These are phyloP conservation scores for Phialocephala sp. DNA, from an alignment of 2,329 filamentous ascomycete genomes.

Conservation along the genomic window DNA sequence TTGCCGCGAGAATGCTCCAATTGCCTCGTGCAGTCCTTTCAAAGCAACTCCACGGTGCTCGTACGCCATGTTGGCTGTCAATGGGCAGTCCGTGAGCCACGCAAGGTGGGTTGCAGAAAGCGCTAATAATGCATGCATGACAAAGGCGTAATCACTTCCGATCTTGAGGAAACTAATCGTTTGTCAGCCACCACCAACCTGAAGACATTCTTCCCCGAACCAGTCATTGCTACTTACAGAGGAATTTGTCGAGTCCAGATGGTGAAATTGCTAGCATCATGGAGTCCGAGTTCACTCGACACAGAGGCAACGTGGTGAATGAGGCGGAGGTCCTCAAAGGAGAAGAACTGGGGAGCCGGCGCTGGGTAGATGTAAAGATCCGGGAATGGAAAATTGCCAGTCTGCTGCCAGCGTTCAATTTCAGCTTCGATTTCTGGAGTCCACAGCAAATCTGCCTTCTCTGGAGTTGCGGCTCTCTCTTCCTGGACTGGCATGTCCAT, in stretches of 20 bases:
- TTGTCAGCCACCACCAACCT: slow-evolving; percentile 40
- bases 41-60: slow-evolving; percentile 87
- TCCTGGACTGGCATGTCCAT: slow-evolving; percentile 81
- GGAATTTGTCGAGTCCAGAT: slow-evolving; percentile 94
- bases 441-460: slow-evolving; percentile 78
- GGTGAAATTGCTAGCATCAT: slow-evolving; percentile 82
- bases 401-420: slow-evolving; percentile 83
- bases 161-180: slow-evolving; percentile 75
- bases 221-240: slow-evolving; percentile 65
- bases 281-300: slow-evolving; percentile 79
- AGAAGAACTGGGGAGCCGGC: slow-evolving; percentile 74
- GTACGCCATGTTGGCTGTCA: slow-evolving; percentile 87
- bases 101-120: slow-evolving; percentile 95
- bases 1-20: slow-evolving; percentile 80
- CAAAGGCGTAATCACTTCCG: slow-evolving; percentile 81
- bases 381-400: slow-evolving; percentile 84
- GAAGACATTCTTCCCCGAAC: neutral
- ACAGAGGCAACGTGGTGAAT: slow-evolving; percentile 90
- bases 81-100: slow-evolving; percentile 83
- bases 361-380: slow-evolving; percentile 78
- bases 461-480: slow-evolving; percentile 63
- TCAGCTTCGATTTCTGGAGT: slow-evolving; percentile 82
- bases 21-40: slow-evolving; percentile 86
- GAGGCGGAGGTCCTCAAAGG: slow-evolving; percentile 80
- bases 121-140: slow-evolving; percentile 91